Base-by-base conservation (phyloP, 2,329 filamentous ascomycete species). In the Monosporascus sp. region DNA sequence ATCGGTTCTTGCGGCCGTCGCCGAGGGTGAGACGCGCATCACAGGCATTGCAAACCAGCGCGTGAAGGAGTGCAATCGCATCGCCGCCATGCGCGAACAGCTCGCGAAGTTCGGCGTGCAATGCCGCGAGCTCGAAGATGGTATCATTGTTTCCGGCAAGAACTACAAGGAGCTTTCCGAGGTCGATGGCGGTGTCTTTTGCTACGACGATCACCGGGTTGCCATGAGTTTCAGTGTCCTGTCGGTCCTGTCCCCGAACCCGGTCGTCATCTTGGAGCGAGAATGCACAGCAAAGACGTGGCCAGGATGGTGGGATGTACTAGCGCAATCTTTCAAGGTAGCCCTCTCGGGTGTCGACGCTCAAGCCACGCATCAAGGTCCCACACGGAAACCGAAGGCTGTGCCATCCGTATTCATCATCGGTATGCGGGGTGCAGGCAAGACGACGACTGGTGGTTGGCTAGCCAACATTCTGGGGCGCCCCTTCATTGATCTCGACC, bases 221-320 rank as follows among this genome's bases (percentile, higher is more conserved):
- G 94, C 94, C 24, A 99, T 99, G 91, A 97, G 93, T 72, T 96
- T 99, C 72, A 94, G 91, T 60, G 91, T 99, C 7, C 77, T 99
- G 17, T 84, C 91, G 14, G 75, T 90, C 18, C 82, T 87, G 31
- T 81, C 88, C 0, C 86, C 89, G 1, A 72, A 82, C 7, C 81
- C 89, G 0, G 87, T 91, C 0, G 73, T 96, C 17, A 85, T 99
- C 50, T 80, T 89, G 2, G 94, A 99, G 69, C 88, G 91, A 55
- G 91, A 96, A 65, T 99, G 94, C 68, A 89, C 91, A 3, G 92
- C 89, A 41, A 99, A 99, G 78, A 99, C 94, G 2, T 99, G 94
- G 94, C 94, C 94, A 0, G 94, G 93, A 9, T 99, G 94, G 91
- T 99, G 94, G 94, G 94, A 99, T 70, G 84, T 86, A 18, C 74